phyloP scores from a whole-genome alignment of 768 basidiomycete species.

The Amanita polypyramis region DNA sequence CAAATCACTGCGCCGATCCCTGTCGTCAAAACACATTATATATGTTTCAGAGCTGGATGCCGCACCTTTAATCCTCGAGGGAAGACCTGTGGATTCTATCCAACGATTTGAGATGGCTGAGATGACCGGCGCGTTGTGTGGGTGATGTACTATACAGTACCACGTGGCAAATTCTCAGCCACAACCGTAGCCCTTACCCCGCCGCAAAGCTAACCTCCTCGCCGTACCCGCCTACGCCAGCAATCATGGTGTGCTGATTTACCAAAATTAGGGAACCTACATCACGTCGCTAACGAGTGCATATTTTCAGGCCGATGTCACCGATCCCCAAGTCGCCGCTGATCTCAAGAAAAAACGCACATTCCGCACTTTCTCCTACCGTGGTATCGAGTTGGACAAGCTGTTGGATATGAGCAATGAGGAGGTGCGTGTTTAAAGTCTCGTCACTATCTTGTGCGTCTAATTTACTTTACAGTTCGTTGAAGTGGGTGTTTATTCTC shows the following conservation, averaged over 20 bases:
- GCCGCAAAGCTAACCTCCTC: constrained; percentile 19
- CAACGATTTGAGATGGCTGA: constrained; percentile 33
- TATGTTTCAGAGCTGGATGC: constrained; percentile 1
- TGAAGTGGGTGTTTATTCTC: constrained; percentile 42
- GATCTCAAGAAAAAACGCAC: constrained; percentile 98
- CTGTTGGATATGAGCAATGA: constrained; percentile 95
- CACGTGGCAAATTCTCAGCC: constrained; percentile 34
- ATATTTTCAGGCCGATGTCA: constrained; percentile 65
- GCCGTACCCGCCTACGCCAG: constrained; percentile 32
- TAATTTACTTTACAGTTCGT: constrained; percentile 43
- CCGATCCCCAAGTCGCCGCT: constrained; percentile 89
- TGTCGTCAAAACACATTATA: background rate
- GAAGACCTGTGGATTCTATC: constrained; percentile 95
- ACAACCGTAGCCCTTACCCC: constrained; percentile 23
- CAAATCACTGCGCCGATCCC: constrained; percentile 59
- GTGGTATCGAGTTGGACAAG: constrained; percentile 96
- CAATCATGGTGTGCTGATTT: constrained; percentile 29
- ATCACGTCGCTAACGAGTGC: constrained; percentile 8
- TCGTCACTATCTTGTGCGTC: background rate
- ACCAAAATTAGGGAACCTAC: background rate
- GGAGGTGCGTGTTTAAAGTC: constrained; percentile 52
- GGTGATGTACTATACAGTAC: constrained; percentile 48
- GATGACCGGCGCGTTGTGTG: constrained; percentile 10
- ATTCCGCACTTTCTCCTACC: constrained; percentile 98
- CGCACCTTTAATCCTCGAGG: constrained; percentile 80